Evolutionary conservation across 2,329 filamentous ascomycete genomes (phyloP), one percentile per base, ranked within the genome.

Genomic region (Monilinia fructigena): DNA sequence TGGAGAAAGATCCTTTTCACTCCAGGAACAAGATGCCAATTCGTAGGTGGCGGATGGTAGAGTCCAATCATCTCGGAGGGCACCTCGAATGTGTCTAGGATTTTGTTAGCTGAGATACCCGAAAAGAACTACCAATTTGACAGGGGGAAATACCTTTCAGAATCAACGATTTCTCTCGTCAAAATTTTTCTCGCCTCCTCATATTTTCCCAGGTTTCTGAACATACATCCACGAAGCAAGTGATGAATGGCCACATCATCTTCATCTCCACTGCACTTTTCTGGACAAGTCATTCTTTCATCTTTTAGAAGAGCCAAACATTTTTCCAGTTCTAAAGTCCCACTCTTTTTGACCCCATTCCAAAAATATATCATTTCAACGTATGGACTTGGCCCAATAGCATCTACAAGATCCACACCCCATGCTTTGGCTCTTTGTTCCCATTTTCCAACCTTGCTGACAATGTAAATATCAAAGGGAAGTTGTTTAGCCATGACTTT

Each of bases 281-380:
- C 79, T 0, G 76, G 74, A 5, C 76, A 69, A 7, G 79, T 80
- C 0, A 85, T 86, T 79, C 92, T 77, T 28, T 80, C 79, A 85
- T 85, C 96, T 0, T 81, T 80, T 14, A 97, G 78, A n/a, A 84
- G 83, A 0, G 76, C 78, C 48, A 92, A 76, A 0, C 87, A 91
- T 53, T 81, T 79, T 58, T 89, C 80, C 18, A 97, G 80, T 68
- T 94, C 85, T 0, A 79, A 79, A 0, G 79, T 73, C 2, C 84
- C 81, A 91, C 97, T 96, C 65, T 92, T 87, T 78, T 91, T 94
- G 72, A 86, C 87, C 0, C 93, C 94, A 74, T 92, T 93, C 93
- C 93, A 98, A 73, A 98, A 87, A 76, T 94, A 96, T 16, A 90
- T 88, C 90, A 98, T 96, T 80, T 98, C 95, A 73, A 93, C 86